Percentiles rank a stretch among this genome's conserved stretches.
These are phyloP conservation scores for Talaromyces borbonicus DNA, from an alignment of 495 filamentous ascomycete genomes.

Conservation along the genomic window DNA sequence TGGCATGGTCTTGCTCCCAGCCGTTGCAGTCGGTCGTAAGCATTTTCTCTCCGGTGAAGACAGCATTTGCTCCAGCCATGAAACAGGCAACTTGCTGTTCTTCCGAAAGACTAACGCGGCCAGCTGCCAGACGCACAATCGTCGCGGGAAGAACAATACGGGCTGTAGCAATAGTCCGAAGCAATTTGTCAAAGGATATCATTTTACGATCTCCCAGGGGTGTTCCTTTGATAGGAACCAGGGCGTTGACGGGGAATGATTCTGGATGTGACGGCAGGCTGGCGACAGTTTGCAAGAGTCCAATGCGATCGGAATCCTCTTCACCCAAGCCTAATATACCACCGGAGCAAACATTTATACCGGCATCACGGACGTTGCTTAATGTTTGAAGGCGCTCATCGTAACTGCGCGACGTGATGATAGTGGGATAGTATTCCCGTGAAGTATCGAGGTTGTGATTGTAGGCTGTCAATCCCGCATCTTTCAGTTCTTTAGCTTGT, in stretches of 20 bases:
- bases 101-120: constrained; percentile 65
- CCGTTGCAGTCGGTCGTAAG: constrained; percentile 79
- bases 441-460: constrained; percentile 86
- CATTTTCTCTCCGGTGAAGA: constrained; percentile 91
- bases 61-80: constrained; percentile 75
- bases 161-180: constrained; percentile 72
- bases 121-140: constrained; percentile 74
- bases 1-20: constrained; percentile 72
- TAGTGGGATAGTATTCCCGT: constrained; percentile 71
- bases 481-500: constrained; percentile 69
- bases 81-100: constrained; percentile 80
- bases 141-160: constrained; percentile 68
- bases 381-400: constrained; percentile 74
- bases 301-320: constrained; percentile 61
- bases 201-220: constrained; percentile 63
- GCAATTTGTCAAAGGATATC: constrained; percentile 57
- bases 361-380: constrained; percentile 64
- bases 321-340: constrained; percentile 77
- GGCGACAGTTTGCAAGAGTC: constrained; percentile 66
- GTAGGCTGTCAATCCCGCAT: constrained; percentile 78
- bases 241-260: constrained; percentile 74
- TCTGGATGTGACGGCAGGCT: constrained; percentile 71
- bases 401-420: constrained; percentile 74
- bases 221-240: constrained; percentile 79
- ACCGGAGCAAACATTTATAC: constrained; percentile 77